Percentiles rank a stretch among this genome's conserved stretches.
These are phyloP conservation scores for Bacidia gigantensis DNA, from an alignment of 495 filamentous ascomycete genomes.

Conservation along the genomic window DNA sequence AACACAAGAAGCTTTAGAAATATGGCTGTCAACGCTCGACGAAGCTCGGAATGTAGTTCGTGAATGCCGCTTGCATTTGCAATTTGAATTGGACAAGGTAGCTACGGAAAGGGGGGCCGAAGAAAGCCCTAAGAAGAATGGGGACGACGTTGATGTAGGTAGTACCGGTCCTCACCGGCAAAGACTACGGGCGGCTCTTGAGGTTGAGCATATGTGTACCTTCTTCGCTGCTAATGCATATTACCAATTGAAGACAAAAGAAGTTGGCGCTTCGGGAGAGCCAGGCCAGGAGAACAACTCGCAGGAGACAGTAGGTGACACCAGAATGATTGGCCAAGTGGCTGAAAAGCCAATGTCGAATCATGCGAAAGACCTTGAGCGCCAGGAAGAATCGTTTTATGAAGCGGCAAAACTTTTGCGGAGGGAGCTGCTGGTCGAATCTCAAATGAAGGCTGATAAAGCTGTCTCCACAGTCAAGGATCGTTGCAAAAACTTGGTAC, in stretches of 20 bases:
- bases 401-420: slow-evolving; percentile 63
- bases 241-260: slow-evolving; percentile 65
- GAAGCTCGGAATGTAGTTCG: slow-evolving; percentile 42
- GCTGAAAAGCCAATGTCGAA: slow-evolving; percentile 41
- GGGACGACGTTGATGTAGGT: slow-evolving; percentile 30
- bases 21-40: slow-evolving; percentile 51
- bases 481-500: slow-evolving; percentile 39
- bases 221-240: slow-evolving; percentile 79
- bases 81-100: slow-evolving; percentile 30
- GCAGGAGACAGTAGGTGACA: no score
- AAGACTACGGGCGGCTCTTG: slow-evolving; percentile 55
- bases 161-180: slow-evolving; percentile 46
- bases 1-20: slow-evolving; percentile 41
- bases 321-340: no score
- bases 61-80: slow-evolving; percentile 50
- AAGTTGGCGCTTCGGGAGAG: slow-evolving; percentile 30
- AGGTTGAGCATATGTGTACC: slow-evolving; percentile 64
- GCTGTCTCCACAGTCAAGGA: slow-evolving; percentile 33
- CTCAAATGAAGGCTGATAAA: slow-evolving; percentile 36
- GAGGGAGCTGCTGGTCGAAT: slow-evolving; percentile 51
- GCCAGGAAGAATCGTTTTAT: slow-evolving; percentile 56
- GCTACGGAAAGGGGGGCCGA: slow-evolving; percentile 17
- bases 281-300: no score
- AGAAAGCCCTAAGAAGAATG: slow-evolving; percentile 26
- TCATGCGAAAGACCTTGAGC: slow-evolving; percentile 50